A percentile compares a stretch with the other conserved stretches of the same genome.
Conservation (phyloP, 2,329 filamentous ascomycete genomes). For the Bipolaris victoriae region DNA sequence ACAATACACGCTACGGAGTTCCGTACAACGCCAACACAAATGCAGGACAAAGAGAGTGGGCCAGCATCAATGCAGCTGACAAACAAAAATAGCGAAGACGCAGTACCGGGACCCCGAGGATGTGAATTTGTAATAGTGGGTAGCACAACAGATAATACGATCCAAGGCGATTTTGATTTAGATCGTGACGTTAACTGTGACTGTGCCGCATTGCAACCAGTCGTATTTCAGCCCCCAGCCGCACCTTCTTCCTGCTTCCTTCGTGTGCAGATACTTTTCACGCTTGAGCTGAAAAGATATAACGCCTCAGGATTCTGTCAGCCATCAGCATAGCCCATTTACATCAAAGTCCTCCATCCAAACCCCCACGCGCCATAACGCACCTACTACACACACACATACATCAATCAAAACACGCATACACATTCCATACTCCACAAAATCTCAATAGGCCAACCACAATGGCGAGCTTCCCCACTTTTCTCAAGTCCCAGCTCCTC, state of each 20-base stretch:
- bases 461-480: constrained; percentile 9
- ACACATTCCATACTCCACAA: too few relatives aligned
- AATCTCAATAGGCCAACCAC: neutral
- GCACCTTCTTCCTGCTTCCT: neutral
- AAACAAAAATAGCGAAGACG: neutral
- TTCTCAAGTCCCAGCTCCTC: constrained; percentile 6
- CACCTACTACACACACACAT: too few relatives aligned
- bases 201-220: neutral
- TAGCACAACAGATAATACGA: neutral
- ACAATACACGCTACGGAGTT: constrained; percentile 5
- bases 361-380: too few relatives aligned
- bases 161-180: neutral
- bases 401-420: too few relatives aligned
- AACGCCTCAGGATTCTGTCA: neutral
- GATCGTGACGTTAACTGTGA: neutral
- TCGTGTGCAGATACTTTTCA: neutral
- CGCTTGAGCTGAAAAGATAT: neutral
- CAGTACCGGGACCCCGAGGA: neutral
- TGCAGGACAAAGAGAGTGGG: neutral
- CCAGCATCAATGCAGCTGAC: neutral
- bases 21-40: constrained; percentile 5
- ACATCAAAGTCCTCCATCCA: neutral
- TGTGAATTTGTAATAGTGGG: neutral
- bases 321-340: neutral
- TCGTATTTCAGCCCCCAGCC: neutral